Evolutionary conservation across 192 early-diverging fungal species (phyloP).

Genomic region (Mortierella antarctica): DNA sequence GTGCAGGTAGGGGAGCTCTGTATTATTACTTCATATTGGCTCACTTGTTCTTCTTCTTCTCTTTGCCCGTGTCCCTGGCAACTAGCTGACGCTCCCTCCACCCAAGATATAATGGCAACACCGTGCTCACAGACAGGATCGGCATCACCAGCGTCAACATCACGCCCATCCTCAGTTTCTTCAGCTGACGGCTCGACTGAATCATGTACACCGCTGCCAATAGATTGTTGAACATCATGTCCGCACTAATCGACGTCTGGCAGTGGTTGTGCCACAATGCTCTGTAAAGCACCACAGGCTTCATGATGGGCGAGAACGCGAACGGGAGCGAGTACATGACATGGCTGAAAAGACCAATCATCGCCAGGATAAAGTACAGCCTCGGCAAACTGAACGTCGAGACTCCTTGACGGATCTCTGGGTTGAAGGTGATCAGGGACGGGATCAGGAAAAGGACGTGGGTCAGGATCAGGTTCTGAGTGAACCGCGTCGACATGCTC

Average conservation of each 20-base stretch:
- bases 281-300: constrained; percentile 18
- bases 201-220: constrained; percentile 36
- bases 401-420: constrained; percentile 13
- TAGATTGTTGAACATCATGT: constrained; percentile 43
- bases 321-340: constrained; percentile 37
- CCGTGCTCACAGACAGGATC: constrained; percentile 38
- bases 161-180: constrained; percentile 16
- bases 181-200: constrained; percentile 41
- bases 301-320: constrained; percentile 43
- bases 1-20: no score
- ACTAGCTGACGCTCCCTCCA: constrained; percentile 46
- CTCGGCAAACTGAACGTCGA: constrained; percentile 24
- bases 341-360: constrained; percentile 35
- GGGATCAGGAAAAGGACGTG: constrained; percentile 46
- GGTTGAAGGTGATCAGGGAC: constrained; percentile 33
- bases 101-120: constrained; percentile 35
- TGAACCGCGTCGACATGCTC: constrained; percentile 32
- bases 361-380: constrained; percentile 32
- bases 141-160: constrained; percentile 26
- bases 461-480: constrained; percentile 31
- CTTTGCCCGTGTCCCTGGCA: constrained; percentile 1
- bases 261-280: constrained; percentile 48
- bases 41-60: constrained; percentile 18
- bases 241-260: constrained; percentile 50
- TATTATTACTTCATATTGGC: not conserved